Evolutionary conservation across 495 filamentous ascomycete species (phyloP).

Genomic region (Xylaria flabelliformis): DNA sequence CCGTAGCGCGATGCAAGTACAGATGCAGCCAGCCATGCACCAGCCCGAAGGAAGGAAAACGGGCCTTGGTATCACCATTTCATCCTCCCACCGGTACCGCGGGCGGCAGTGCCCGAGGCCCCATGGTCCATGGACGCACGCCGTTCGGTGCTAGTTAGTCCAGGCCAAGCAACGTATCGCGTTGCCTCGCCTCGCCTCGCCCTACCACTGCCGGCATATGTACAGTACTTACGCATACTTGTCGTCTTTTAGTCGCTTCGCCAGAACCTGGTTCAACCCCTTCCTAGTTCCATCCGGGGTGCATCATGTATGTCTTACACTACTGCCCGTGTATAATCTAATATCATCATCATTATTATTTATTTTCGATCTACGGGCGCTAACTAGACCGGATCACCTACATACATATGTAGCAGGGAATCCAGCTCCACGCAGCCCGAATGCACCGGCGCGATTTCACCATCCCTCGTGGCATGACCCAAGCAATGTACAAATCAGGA

Average conservation of each 20-base stretch:
- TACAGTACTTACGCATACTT: conserved; percentile 12
- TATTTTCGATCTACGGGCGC: not conserved
- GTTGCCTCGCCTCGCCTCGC: not conserved
- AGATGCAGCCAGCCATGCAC: conserved; percentile 14
- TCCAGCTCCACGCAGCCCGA: not conserved
- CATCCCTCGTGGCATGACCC: conserved; percentile 9
- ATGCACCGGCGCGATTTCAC: conserved; percentile 2
- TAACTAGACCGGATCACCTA: conserved; percentile 14
- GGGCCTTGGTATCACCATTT: conserved; percentile 3
- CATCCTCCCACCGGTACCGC: conserved; percentile 4
- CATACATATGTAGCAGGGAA: not conserved
- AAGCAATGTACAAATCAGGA: not conserved
- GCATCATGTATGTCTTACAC: conserved; percentile 28
- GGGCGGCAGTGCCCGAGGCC: conserved; percentile 1
- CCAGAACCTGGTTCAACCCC: conserved; percentile 8
- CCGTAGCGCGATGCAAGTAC: conserved; percentile 20
- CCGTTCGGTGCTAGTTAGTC: not conserved
- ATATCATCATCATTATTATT: conserved; percentile 15
- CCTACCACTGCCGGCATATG: conserved; percentile 11
- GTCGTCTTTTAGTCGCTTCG: not conserved
- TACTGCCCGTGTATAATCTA: conserved; percentile 6
- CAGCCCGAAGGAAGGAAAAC: conserved; percentile 15
- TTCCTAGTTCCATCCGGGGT: conserved; percentile 20
- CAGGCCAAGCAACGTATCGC: not conserved
- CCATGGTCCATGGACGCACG: not conserved